Evolutionary conservation across 768 basidiomycete species (phyloP), one percentile per base, ranked within the genome.

Genomic region (Lentinula raphanica): DNA sequence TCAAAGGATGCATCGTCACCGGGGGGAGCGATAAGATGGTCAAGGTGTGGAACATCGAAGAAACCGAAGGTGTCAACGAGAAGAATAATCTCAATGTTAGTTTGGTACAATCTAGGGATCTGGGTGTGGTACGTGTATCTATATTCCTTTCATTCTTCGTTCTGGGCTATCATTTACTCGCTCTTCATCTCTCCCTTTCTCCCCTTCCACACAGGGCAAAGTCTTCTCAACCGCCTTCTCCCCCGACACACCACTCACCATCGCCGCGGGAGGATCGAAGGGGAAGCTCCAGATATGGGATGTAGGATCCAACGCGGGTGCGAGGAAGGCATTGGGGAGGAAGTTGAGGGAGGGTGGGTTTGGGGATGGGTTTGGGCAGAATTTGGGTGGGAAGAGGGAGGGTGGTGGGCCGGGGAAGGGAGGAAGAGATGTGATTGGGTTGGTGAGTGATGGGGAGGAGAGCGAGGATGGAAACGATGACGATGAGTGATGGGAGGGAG

Each of bases 261-360:
- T 99, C 48, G 96, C 95, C 2, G 94, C 94, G 3, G 96, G 90
- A 29, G 97, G 97, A 12, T 95, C 93, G 2, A 90, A 93, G 66
- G 96, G 92, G 1, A 94, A 89, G 68, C 71, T 99, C 5, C 96
- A 98, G 69, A 78, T 99, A 15, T 99, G 96, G 96, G 96, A 99
- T 66, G 81, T 96, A 39, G 91, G 86, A 9, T 82, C 90, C 4
- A 98, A 92, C 68, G 73, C 78, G 17, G 90, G 91, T 25, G 92
- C 85, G 9, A 79, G 94, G 49, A 92, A 91, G 67, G 87, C 87
- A 0, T 94, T 98, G 56, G 87, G 84, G 0, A 72, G 80, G 6
- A 92, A 95, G 71, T 74, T 99, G 31, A 77, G 79, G 17, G 83
- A 84, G 60, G 86, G 87, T 2, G 39, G 39, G 6, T n/a, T n/a